phyloP scores from a whole-genome alignment of 2,329 filamentous ascomycete species.

The Colletotrichum destructivum region DNA sequence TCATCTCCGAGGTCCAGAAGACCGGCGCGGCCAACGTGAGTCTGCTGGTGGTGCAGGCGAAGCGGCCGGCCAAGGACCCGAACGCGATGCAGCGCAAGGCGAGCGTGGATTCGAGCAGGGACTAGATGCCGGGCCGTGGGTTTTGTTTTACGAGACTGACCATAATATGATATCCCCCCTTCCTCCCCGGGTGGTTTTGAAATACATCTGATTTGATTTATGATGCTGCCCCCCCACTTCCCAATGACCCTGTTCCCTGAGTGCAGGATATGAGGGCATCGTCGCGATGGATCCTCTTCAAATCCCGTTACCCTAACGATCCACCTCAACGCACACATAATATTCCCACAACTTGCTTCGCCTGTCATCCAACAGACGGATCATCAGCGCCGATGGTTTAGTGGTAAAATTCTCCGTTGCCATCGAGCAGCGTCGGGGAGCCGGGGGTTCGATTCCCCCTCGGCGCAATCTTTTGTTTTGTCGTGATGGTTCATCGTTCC shows the following conservation, averaged over 20 bases:
- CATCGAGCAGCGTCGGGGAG: constrained; percentile 23
- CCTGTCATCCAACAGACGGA: fast-evolving
- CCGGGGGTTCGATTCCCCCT: constrained; percentile 27
- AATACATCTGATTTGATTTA: background rate
- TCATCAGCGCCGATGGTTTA: constrained; percentile 11
- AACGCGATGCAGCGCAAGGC: constrained; percentile 5
- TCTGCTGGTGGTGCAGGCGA: constrained; percentile 14
- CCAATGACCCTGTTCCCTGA: background rate
- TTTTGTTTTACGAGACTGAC: background rate
- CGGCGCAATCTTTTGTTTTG: background rate
- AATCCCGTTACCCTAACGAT: constrained; percentile 3
- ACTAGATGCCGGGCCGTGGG: background rate
- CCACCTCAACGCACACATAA: background rate
- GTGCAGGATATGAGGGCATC: constrained; percentile 7
- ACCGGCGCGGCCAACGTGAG: background rate
- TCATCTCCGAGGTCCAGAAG: constrained; percentile 4
- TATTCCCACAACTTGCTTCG: fast-evolving
- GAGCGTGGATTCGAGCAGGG: constrained; percentile 13
- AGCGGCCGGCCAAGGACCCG: background rate
- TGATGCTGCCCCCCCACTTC: background rate
- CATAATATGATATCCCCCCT: constrained; percentile 1
- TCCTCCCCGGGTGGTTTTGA: background rate
- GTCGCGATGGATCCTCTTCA: constrained; percentile 15
- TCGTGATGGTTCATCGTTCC: too few relatives aligned
- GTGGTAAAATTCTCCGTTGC: constrained; percentile 30